Evolutionary conservation across 2,329 filamentous ascomycete species (phyloP), one percentile per base, ranked within the genome.

Genomic region (Hypoxylon sp.): DNA sequence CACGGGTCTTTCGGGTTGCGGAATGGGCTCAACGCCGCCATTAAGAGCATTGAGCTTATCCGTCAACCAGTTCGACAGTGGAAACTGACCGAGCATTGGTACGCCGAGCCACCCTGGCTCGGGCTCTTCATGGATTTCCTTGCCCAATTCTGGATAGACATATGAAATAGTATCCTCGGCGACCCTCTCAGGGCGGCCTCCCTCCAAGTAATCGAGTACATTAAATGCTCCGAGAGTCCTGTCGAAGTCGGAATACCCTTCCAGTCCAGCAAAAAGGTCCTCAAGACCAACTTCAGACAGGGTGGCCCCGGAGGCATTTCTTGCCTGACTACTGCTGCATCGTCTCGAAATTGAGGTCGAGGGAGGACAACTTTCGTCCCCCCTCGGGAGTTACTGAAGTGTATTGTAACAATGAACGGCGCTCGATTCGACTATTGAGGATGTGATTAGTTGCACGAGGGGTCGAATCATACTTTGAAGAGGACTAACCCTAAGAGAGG

Each of bases 271-370:
- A 51, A 64, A 70, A 62, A 49, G 31, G 33, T 56, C 57, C 66
- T 71, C 66, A 33, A 60, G 69, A 69, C 69, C 56, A 40, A 49
- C 3, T 6, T 49, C 25, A 5, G 40, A 27, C 44, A 20, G 46
- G 44, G n/a, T 33, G 6, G n/a, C 51, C 1, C 42, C 40, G 20
- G 50, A 56, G 57, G 13, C 61, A 61, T 61, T 54, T 30, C 48
- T 66, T 60, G 50, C n/a, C 61, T 66, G 66, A 71, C 50, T 68
- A 71, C 69, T 59, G 50, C 50, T 69, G 46, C 66, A 71, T 69
- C 42, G 54, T 54, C 20, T 44, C 62, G 69, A 64, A 66, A 71
- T 71, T 30, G 48, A 50, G 37, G 30, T 42, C 50, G 69, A 71
- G 69, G 66, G 68, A 71, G 68, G 65, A 71, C 64, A 22, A 17